These are phyloP conservation scores for Botrytis fabae DNA, from an alignment of 2,329 filamentous ascomycete species.

Conservation along the genomic window DNA sequence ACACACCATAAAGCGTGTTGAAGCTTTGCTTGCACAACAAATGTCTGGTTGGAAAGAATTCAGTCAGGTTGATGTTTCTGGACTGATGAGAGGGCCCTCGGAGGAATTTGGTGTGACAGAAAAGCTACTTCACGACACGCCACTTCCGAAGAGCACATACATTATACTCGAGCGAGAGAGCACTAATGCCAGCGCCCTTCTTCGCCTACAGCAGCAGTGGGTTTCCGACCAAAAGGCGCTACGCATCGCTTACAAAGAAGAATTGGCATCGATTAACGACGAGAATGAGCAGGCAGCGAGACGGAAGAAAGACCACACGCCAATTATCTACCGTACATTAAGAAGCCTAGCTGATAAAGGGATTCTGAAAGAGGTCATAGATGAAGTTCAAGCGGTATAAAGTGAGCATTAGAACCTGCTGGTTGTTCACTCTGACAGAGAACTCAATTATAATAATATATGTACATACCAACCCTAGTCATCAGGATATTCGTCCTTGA, in stretches of 20 bases:
- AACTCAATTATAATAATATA: slow-evolving; percentile 3
- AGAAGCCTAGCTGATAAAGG: slow-evolving; percentile 67
- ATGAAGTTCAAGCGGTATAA: slow-evolving; percentile 23
- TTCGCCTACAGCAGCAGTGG: slow-evolving; percentile 45
- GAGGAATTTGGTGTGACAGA: slow-evolving; percentile 28
- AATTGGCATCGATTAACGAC: slow-evolving; percentile 47
- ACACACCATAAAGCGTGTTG: slow-evolving; percentile 45
- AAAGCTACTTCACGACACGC: slow-evolving; percentile 27
- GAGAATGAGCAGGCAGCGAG: slow-evolving; percentile 55
- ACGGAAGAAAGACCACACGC: slow-evolving; percentile 67
- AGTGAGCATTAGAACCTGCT: slow-evolving; percentile 5
- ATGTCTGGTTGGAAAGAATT: slow-evolving; percentile 48
- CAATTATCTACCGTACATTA: slow-evolving; percentile 68
- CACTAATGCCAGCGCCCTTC: slow-evolving; percentile 36
- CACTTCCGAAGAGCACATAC: slow-evolving; percentile 11
- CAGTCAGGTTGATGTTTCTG: slow-evolving; percentile 24
- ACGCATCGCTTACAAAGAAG: slow-evolving; percentile 50
- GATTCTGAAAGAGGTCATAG: slow-evolving; percentile 51
- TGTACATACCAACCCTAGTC: slow-evolving; percentile 52
- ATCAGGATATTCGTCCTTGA: slow-evolving; percentile 80
- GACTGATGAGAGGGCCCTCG: slow-evolving; percentile 23
- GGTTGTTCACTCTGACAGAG: not conserved
- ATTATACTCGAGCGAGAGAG: slow-evolving; percentile 26
- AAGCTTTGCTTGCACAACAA: slow-evolving; percentile 43
- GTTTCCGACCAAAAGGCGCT: slow-evolving; percentile 46